Percentiles rank a stretch among this genome's conserved stretches.
Conservation (phyloP, 164 flowering plant species). For the Nelumbo lutea region DNA sequence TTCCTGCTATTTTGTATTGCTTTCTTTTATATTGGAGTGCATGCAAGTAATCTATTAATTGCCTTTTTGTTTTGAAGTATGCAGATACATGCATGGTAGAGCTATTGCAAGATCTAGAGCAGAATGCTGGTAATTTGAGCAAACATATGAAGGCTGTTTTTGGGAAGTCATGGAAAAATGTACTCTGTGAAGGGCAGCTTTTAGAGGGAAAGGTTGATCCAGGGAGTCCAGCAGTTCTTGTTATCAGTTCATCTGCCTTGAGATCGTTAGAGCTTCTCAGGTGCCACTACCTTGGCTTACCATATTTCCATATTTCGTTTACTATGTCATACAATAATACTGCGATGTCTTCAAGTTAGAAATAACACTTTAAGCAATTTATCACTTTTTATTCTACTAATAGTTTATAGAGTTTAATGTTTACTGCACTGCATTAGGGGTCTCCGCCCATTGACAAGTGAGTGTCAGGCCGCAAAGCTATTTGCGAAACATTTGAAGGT, state of each 20-base stretch:
- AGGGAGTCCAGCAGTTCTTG: conserved; percentile 77
- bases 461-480: conserved; percentile 83
- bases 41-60: not conserved
- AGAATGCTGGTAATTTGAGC: conserved; percentile 43
- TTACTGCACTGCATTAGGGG: conserved; percentile 37
- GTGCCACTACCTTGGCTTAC: conserved; percentile 21
- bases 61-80: not conserved
- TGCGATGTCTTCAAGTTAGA: not conserved
- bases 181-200: conserved; percentile 46
- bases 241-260: conserved; percentile 69
- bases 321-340: not conserved
- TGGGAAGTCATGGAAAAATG: conserved; percentile 66
- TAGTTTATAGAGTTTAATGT: not conserved
- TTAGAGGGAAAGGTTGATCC: conserved; percentile 58
- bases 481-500: conserved; percentile 94
- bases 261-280: conserved; percentile 76
- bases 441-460: conserved; percentile 58
- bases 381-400: not conserved
- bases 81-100: conserved; percentile 60
- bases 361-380: not conserved
- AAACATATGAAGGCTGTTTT: conserved; percentile 56
- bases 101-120: conserved; percentile 31
- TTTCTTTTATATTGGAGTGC: not conserved
- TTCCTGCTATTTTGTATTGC: not conserved
- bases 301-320: not conserved